Evolutionary conservation across 208 protist species (phyloP), one percentile per base, ranked within the genome.

Genomic region (Crithidia expoeki): DNA sequence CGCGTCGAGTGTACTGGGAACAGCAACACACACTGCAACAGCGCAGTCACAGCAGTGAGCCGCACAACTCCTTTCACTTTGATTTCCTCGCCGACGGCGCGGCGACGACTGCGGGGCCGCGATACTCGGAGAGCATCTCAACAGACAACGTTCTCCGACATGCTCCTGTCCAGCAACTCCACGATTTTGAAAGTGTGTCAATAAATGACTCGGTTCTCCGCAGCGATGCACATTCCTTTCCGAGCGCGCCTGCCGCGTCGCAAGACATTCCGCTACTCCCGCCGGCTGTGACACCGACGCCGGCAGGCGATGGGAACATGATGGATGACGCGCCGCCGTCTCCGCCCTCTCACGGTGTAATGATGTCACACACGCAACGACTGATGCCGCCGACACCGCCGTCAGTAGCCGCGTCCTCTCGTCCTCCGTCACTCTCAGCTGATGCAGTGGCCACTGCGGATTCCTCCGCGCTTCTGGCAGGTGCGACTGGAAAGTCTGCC

Each of bases 1-100:
- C 71, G 25, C 55, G 71, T 19, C 61, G 61, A 5, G 71, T 46
- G 3, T 76, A 76, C 62, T 69, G 40, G 60, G 71, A 76, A 56
- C 60, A 76, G 53, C 58, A 64, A 51, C 62, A 58, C 23, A 47
- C 34, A 44, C 34, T 7, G 32, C 46, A 57, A 16, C 49, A 46
- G 11, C 40, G 25, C 34, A 49, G 56, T 21, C 9, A 49, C 33
- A 49, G 23, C 21, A 38, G 23, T n/a, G 36, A 61, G 2, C 33
- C 33, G 7, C 33, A 49, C 36, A 25, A 32, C 21, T 61, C 19
- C 25, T 33, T 30, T 17, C 33, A 61, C 11, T 49, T 61, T 32
- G 19, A 49, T 2, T 14, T 46, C 5, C 17, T 6, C 17, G 53
- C 44, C 4, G 52, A 30, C 36, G 51, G 25, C 11, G 51, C 25